phyloP scores from a whole-genome alignment of 2,329 filamentous ascomycete species.

The Botrytis squamosa region DNA sequence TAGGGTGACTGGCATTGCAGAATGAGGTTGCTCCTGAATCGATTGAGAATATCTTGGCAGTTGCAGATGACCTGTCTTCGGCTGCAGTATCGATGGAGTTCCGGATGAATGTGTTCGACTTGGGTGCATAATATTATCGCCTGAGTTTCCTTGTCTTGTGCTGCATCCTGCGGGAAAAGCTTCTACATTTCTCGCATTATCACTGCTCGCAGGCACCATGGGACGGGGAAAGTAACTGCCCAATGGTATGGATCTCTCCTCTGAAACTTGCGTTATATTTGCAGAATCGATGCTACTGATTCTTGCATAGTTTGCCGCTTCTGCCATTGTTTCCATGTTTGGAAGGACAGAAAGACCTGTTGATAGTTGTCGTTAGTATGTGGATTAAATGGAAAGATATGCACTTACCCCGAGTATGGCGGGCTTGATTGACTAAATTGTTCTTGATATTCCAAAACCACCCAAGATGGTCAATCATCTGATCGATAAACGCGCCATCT shows the following conservation, averaged over 20 bases:
- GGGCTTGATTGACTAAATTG: not conserved
- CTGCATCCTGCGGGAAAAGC: not conserved
- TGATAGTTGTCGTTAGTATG: not conserved
- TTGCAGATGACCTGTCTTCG: not conserved
- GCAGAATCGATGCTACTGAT: not conserved
- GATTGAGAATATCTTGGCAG: not conserved
- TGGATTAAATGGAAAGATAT: not conserved
- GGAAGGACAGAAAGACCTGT: not conserved
- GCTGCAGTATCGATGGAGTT: not conserved
- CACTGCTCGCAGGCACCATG: not conserved
- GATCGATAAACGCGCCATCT: not conserved
- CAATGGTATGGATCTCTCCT: not conserved
- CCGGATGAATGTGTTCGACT: not conserved
- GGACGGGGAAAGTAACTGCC: no score
- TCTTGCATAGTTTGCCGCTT: not conserved
- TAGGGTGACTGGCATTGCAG: not conserved
- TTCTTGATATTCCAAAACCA: slow-evolving; percentile 10
- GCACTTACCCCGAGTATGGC: not conserved
- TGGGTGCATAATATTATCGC: not conserved
- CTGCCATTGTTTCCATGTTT: not conserved
- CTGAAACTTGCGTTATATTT: not conserved
- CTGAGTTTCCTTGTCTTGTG: no score
- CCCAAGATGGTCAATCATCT: slow-evolving; percentile 1
- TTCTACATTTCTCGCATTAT: not conserved
- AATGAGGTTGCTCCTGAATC: not conserved